Evolutionary conservation across 2,329 filamentous ascomycete species (phyloP).

Genomic region (Colletotrichum nymphaeae): DNA sequence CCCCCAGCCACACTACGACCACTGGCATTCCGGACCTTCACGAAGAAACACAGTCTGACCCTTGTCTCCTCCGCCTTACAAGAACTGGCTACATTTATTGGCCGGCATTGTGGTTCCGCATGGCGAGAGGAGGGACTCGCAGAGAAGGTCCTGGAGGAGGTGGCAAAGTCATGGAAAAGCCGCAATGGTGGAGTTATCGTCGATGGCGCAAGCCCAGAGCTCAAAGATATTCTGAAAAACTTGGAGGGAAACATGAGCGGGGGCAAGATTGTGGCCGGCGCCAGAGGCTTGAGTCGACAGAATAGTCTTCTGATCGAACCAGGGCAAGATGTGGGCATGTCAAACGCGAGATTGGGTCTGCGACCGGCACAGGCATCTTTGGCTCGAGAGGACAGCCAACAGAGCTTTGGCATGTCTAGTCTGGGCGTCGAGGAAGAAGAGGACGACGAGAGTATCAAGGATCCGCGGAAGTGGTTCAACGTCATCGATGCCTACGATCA

Average conservation of each 20-base stretch:
- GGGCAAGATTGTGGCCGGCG: constrained; percentile 72
- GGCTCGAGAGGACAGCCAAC: constrained; percentile 69
- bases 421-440: constrained; percentile 64
- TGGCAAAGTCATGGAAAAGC: constrained; percentile 92
- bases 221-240: constrained; percentile 85
- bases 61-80: constrained; percentile 89
- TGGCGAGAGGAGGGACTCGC: constrained; percentile 96
- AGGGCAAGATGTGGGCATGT: constrained; percentile 61
- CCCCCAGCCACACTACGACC: constrained; percentile 89
- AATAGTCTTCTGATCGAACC: constrained; percentile 72
- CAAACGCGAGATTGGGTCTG: constrained; percentile 67
- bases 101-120: constrained; percentile 92
- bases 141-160: constrained; percentile 91
- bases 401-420: constrained; percentile 72
- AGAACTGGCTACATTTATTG: constrained; percentile 88
- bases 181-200: constrained; percentile 91
- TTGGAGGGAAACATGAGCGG: constrained; percentile 90
- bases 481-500: constrained; percentile 88
- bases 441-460: constrained; percentile 69
- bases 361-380: constrained; percentile 55
- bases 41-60: constrained; percentile 96
- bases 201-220: constrained; percentile 79
- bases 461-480: constrained; percentile 86
- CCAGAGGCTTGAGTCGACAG: constrained; percentile 69
- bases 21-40: constrained; percentile 93